A percentile compares a stretch with the other conserved stretches of the same genome.
Evolutionary conservation across 192 early-diverging fungal species (phyloP).

Genomic region (Haplosporangium gracile): DNA sequence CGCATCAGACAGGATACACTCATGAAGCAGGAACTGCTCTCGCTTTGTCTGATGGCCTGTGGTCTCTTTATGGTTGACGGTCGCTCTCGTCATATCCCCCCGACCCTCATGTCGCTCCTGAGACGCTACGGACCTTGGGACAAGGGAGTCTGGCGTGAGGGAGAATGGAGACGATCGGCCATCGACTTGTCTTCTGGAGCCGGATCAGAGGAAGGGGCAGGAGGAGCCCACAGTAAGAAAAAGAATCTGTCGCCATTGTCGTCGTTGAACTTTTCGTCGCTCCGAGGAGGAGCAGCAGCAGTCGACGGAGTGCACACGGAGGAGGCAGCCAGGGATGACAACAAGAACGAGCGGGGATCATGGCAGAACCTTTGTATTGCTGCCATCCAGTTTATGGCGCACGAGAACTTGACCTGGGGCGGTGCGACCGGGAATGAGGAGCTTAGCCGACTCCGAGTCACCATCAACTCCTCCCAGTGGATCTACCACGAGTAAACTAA

Average conservation of each 20-base stretch:
- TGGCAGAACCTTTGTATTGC: conserved; percentile 48
- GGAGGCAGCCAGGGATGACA: not conserved
- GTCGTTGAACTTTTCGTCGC: not conserved
- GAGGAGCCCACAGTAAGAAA: not conserved
- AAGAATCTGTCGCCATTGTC: not conserved
- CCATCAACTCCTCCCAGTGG: conserved; percentile 37
- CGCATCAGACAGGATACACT: conserved; percentile 31
- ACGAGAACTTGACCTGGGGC: conserved; percentile 45
- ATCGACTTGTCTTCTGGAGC: conserved; percentile 16
- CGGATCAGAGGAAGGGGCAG: not conserved
- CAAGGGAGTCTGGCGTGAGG: conserved; percentile 50
- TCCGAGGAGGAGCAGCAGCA: not conserved
- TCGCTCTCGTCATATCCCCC: conserved; percentile 8
- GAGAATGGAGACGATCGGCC: conserved; percentile 29
- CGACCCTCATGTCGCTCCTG: conserved; percentile 47
- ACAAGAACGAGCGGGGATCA: conserved; percentile 22
- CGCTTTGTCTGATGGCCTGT: conserved; percentile 52
- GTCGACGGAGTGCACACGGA: not conserved
- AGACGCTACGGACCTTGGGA: conserved; percentile 38
- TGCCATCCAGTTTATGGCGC: conserved; percentile 47
- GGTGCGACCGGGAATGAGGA: conserved; percentile 41
- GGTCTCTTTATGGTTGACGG: conserved; percentile 35
- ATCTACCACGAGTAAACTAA: conserved; percentile 34
- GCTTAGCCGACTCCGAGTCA: conserved; percentile 38
- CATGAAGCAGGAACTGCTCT: conserved; percentile 36